Evolutionary conservation across 495 filamentous ascomycete genomes (phyloP), one percentile per base, ranked within the genome.

Genomic region (Aspergillus bridgeri): DNA sequence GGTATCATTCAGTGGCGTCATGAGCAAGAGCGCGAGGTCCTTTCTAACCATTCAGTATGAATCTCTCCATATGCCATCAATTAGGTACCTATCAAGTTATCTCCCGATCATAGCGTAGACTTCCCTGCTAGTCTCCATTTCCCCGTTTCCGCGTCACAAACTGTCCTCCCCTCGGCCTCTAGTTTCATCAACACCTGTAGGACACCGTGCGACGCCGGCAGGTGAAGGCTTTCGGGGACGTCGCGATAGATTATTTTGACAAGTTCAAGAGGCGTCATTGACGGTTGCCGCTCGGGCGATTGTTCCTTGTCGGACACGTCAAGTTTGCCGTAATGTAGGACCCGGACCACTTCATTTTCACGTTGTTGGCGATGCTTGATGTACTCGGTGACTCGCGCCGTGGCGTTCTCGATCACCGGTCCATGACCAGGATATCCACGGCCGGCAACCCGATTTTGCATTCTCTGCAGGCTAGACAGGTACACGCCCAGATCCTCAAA

Each of bases 341-440:
- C 86, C 43, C 81, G 81, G 11, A 96, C 60, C 0, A 98, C 83
- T 69, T 98, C 90, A 25, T 85, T 78, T 70, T 98, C 94, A 25
- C 94, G 79, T 74, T 85, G 75, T 67, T 84, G 76, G 19, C 93
- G 79, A 72, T 98, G 94, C 58, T 74, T 68, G 48, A 96, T 89
- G 65, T 97, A 98, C 70, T 96, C 90, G 13, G 68, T 54, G 33
- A 96, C 83, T 62, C 82, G 91, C 18, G 66, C 71, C 42, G 68
- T 76, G 0, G 84, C 87, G 48, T 90, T 83, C 43, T 83, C 79
- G 13, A 98, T 71, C 13, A 93, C 84, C 15, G 82, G 77, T 1
- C 94, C 94, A 65, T 98, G 94, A 1, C 88, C 94, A 0, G 94
- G 94, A 67, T 96, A 98, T 4, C 83, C 91, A n/a, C 84, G 78